Evolutionary conservation across 805 yeast genomes (phyloP), one percentile per base, ranked within the genome.

Genomic region (Wickerhamiella allomyrinae): DNA sequence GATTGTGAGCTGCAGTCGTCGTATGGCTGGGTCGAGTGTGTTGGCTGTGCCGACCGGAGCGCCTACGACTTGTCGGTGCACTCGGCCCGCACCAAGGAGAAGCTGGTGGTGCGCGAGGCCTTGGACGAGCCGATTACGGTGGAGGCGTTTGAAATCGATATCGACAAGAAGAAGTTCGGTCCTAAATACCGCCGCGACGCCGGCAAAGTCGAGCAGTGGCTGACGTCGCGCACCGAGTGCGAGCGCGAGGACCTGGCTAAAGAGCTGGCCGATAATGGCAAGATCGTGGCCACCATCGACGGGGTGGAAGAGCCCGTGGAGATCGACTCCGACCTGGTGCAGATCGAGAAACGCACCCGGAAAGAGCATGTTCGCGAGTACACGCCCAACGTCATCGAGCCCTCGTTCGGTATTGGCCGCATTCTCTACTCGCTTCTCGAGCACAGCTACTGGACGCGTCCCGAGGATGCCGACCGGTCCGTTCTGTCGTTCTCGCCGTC

Each of bases 1-100:
- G 99, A 91, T 68, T 96, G 94, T 51, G 99, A 91, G 70, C 71
- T 91, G 57, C 78, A 82, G 55, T 79, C 95, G 34, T 84, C 95
- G 25, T 91, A 85, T 57, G 99, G 99, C 56, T 91, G 99, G 99
- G 83, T 91, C 56, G 99, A 91, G 70, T 93, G 98, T 77, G 96
- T 91, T 61, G 99, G 99, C 53, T 91, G 97, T 70, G 99, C 99
- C 51, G 99, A 91, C 68, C 78, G 99, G 70, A 83, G 95, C 37
- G 99, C 99, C 34, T 91, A 85, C 61, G 99, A 91, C 68, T 75
- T 91, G 63, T 74, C 89, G 39, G 98, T 93, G 47, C 99, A 91
- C 62, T 67, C 96, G 36, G 91, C 89, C 44, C 82, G 83, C 66
- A 91, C 98, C 45, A 85, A 85, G 65, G 95, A 85, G 68, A 89